Base-by-base conservation (phyloP, 805 yeast genomes). In the Ogataea nitratoaversa region DNA sequence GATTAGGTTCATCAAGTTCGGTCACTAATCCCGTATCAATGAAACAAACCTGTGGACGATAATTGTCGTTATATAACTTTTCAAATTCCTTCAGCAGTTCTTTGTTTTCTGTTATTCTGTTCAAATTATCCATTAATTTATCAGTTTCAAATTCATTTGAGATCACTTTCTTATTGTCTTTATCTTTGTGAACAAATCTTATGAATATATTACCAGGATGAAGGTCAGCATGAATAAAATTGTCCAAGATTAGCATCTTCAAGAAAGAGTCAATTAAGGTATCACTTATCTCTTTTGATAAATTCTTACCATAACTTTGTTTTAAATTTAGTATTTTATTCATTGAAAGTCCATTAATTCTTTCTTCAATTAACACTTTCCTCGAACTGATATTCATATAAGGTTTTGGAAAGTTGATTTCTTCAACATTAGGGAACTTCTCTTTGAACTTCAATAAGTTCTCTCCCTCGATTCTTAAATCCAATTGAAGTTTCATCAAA, bases 1-100 rank as follows among this genome's bases (percentile, higher is more conserved):
- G 64, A 57, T 93, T 93, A 1, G 54, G 58, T 6, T 79, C 81
- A 52, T 86, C 84, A 35, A 93, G 70, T 57, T 91, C 97, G 0
- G 98, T 93, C 4, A 93, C 90, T 23, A 93, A 69, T 0, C 99
- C 99, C 1, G 95, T 85, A 59, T 93, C 99, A 33, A 93, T 78
- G 51, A 87, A 86, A 58, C 96, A 88, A 8, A 93, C 70, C 59
- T 89, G 95, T 0, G 96, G 95, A 34, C 76, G 78, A 53, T 80
- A 88, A 1, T 87, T 85, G 19, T 72, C 69, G 3, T 59, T 45
- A 7, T 60, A 57, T 40, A 91, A 66, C 25, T 63, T 63, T 2
- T 59, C 48, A 32, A 76, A 67, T 70, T 87, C 71, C 9, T 66
- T 67, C 22, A 44, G 37, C 30, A 59, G 32, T 9, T 50, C 54